Base-by-base conservation (phyloP, 2,329 filamentous ascomycete species). In the Penicillium sp. region DNA sequence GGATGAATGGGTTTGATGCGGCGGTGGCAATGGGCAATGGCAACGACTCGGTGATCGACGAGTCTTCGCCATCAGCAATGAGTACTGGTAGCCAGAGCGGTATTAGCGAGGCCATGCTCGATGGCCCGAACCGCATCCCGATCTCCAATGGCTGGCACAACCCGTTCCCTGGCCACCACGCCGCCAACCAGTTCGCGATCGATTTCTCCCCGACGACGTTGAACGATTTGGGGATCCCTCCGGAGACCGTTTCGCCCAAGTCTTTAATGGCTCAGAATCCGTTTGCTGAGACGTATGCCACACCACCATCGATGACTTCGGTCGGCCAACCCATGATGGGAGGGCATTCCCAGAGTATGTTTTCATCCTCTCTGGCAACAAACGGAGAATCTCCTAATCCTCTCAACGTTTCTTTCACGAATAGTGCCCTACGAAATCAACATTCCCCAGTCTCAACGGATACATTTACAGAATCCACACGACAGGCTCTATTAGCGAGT, bases 61-160 rank as follows among this genome's bases (percentile, higher is more conserved):
- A 89, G 55, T 97, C 94, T 10, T 97, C 94, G 13, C 94, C 94
- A 14, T 97, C 94, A 8, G 92, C 92, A 44, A 93, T 97, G 72
- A 97, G 93, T 77, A 96, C 90, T 41, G 90, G 90, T 55, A 97
- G 92, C 74, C 92, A 95, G 68, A 93, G 89, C 71, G 72, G 72
- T 10, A 72, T 72, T 45, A 95, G 90, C 74, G 94, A 97, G 70
- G 86, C 92, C 55, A 92, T 96, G 88, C 80, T 94, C 54, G 92
- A 97, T 72, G 90, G 90, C 5, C 69, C 70, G 36, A 88, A 87
- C 71, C 85, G 87, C 61, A 80, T 82, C 39, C 78, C 81, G 53
- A 75, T 79, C 3, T 77, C 78, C 4, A 77, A 80, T 61, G 81
- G 83, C 77, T 91, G 88, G 86, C 84, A 88, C 66, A 81, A 83